phyloP scores from a whole-genome alignment of 208 protist species.

The Leishmania martiniquensis region DNA sequence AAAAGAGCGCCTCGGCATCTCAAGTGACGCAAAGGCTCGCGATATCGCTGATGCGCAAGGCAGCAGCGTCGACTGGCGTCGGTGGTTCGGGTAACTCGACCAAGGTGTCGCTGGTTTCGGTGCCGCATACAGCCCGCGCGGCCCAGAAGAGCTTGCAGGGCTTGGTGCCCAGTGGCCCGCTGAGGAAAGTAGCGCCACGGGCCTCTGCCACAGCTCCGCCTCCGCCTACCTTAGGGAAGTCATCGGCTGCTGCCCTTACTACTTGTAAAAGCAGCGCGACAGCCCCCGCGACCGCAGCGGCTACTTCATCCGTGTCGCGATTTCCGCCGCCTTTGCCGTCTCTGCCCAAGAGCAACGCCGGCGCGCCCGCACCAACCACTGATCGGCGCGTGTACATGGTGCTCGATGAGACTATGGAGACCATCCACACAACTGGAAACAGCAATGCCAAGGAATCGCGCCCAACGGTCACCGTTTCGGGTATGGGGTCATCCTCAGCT shows the following conservation, averaged over 20 bases:
- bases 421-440: background rate
- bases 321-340: background rate
- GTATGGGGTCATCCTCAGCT: background rate
- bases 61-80: background rate
- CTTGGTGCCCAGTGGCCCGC: constrained; percentile 21
- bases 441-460: background rate
- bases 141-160: constrained; percentile 23
- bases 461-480: background rate
- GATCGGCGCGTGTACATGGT: background rate
- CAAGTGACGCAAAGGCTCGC: background rate
- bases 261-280: background rate
- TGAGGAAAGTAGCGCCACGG: constrained; percentile 5
- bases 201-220: background rate
- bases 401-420: background rate
- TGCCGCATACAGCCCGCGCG: background rate
- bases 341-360: background rate
- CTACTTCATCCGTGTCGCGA: background rate
- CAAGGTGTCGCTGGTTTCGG: background rate
- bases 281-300: background rate
- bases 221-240: background rate
- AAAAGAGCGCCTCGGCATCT: background rate
- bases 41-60: background rate
- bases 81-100: background rate
- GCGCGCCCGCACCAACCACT: background rate
- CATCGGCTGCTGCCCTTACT: background rate